Evolutionary conservation across 495 filamentous ascomycete genomes (phyloP).

Genomic region (Recurvomyces mirabilis): DNA sequence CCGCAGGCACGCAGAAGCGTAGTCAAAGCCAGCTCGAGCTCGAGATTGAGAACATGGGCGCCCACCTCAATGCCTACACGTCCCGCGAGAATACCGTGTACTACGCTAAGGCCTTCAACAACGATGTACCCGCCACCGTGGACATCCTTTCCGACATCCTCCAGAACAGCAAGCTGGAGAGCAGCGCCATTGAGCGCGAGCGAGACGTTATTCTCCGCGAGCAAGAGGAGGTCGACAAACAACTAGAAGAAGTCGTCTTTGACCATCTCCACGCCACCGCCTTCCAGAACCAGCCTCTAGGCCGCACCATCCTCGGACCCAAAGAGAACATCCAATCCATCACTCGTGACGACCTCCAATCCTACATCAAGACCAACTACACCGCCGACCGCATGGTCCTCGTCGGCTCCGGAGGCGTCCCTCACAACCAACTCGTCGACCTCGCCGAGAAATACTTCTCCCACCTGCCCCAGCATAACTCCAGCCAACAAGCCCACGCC

Average conservation of each 20-base stretch:
- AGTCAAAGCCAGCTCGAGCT: conserved; percentile 94
- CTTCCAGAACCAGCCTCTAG: conserved; percentile 88
- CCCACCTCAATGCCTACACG: conserved; percentile 98
- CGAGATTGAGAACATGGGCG: conserved; percentile 99
- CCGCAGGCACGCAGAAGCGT: conserved; percentile 84
- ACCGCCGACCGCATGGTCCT: conserved; percentile 98
- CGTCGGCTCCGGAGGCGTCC: conserved; percentile 86
- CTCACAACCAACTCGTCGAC: conserved; percentile 85
- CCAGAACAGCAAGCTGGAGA: conserved; percentile 95
- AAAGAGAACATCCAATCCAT: conserved; percentile 98
- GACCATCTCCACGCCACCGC: conserved; percentile 98
- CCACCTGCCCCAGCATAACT: conserved; percentile 56
- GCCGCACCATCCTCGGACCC: conserved; percentile 93
- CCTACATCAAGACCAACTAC: conserved; percentile 99
- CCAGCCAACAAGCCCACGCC: conserved; percentile 54
- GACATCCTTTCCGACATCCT: conserved; percentile 98
- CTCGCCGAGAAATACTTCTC: conserved; percentile 96
- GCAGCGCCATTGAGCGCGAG: conserved; percentile 85
- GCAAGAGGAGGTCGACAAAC: conserved; percentile 99
- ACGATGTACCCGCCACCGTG: conserved; percentile 87
- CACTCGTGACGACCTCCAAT: conserved; percentile 71
- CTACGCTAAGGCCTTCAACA: conserved; percentile 98
- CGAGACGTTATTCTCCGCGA: conserved; percentile 96
- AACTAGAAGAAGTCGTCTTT: conserved; percentile 98
- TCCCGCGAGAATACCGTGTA: conserved; percentile 99